Evolutionary conservation across 1,284 basidiomycete species (phyloP), one percentile per base, ranked within the genome.

Genomic region (Sporisorium graminicola): DNA sequence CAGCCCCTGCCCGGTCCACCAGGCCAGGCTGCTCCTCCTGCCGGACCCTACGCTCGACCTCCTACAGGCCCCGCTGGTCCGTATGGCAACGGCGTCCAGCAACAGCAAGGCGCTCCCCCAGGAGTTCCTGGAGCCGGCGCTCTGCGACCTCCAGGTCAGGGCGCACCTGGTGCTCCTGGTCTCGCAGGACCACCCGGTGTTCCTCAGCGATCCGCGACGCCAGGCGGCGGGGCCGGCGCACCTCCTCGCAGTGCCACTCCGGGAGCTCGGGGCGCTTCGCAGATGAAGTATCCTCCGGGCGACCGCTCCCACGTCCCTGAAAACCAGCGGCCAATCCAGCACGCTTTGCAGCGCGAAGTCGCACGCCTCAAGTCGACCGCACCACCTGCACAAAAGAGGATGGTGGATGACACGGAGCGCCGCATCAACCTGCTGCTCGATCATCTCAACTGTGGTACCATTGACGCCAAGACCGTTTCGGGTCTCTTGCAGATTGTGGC

Each of bases 221-320:
- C 87, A 1, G 86, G 85, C 2, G 80, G 72, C n/a, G 83, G 83
- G 12, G 82, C 78, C 35, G 83, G 83, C 24, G 80, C 83, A 26
- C 82, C 82, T 5, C 65, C 81, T 18, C 74, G 80, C 31, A 72
- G 73, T 29, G 62, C 51, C 37, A 81, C 81, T 3, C 78, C 80
- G 31, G 80, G 69, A 12, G 65, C 69, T 44, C 66, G 67, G 31
- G 74, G 70, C 12, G 74, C 74, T 10, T 77, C 86, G 9, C 86
- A 86, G 49, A 81, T 92, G 24, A 94, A 94, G 87, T 95, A 95
- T 87, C 94, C 94, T 94, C 89, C 91, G 46, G 95, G 95, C 64
- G 95, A 98, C 86, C 90, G 95, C 37, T 91, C 90, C 31, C 96
- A 98, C 86, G 96, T 98, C 65, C 92, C 95, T 5, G 90, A 91